These are phyloP conservation scores for Scheffersomyces quercinus DNA, from an alignment of 1,139 yeast genomes.

Conservation along the genomic window DNA sequence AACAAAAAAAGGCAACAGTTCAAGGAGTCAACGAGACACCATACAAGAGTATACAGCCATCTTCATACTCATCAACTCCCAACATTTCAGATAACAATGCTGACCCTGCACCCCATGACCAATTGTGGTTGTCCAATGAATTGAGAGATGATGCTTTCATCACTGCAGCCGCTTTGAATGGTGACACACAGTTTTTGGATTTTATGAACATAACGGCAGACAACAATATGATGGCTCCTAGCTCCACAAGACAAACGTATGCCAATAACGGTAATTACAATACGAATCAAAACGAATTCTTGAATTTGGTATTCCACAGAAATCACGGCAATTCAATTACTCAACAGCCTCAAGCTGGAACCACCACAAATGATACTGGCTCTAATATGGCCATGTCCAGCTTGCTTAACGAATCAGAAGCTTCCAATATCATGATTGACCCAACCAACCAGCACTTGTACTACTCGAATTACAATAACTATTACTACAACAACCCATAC, in stretches of 20 bases:
- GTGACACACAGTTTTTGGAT: constrained; percentile 59
- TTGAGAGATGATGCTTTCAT: constrained; percentile 68
- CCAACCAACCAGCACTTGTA: constrained; percentile 40
- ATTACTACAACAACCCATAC: constrained; percentile 46
- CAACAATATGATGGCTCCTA: constrained; percentile 10
- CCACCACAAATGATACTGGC: constrained; percentile 1
- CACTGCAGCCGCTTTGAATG: constrained; percentile 73
- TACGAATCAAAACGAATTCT: constrained; percentile 38
- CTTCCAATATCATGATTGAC: constrained; percentile 23
- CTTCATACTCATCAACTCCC: not conserved
- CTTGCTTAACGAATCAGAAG: constrained; percentile 23
- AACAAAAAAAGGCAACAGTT: not conserved
- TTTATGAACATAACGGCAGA: constrained; percentile 40
- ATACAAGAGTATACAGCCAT: not conserved
- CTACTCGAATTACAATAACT: constrained; percentile 44
- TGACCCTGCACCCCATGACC: constrained; percentile 26
- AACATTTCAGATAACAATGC: not conserved
- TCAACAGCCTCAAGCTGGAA: constrained; percentile 6
- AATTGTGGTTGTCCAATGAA: constrained; percentile 68
- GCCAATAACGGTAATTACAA: constrained; percentile 10
- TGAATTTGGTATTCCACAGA: constrained; percentile 55
- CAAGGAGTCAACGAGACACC: not conserved
- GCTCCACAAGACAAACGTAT: not conserved
- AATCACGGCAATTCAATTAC: constrained; percentile 14
- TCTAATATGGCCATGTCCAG: constrained; percentile 21